phyloP scores from a whole-genome alignment of 176 grass and related monocot genomes.

The Triticum timopheevii region DNA sequence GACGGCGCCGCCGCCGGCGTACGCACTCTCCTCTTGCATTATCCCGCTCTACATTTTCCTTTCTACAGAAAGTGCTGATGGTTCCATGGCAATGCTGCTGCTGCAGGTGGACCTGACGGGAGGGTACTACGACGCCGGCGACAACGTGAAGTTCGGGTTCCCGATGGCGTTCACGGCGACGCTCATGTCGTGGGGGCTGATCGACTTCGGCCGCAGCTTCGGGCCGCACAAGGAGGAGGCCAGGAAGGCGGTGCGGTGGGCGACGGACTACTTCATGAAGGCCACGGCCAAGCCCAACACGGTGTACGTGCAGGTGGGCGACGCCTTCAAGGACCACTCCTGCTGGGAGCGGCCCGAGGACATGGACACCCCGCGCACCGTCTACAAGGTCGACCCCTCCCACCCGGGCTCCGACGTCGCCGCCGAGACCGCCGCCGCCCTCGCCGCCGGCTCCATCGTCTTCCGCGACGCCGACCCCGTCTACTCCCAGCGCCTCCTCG shows the following conservation, averaged over 20 bases:
- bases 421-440: conserved; percentile 82
- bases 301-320: conserved; percentile 87
- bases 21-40: background rate
- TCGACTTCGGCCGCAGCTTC: conserved; percentile 80
- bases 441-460: conserved; percentile 86
- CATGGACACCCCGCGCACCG: conserved; percentile 92
- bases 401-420: conserved; percentile 93
- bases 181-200: conserved; percentile 88
- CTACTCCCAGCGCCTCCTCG: conserved; percentile 74
- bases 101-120: conserved; percentile 71
- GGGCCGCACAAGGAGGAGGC: conserved; percentile 68
- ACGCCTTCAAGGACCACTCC: conserved; percentile 69
- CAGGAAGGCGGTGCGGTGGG: conserved; percentile 61
- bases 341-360: conserved; percentile 98
- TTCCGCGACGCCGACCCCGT: conserved; percentile 73
- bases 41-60: background rate
- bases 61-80: background rate
- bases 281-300: conserved; percentile 57
- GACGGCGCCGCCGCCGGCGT: conserved; percentile 70
- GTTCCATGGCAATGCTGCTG: background rate
- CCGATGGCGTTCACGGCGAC: conserved; percentile 97
- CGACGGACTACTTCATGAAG: conserved; percentile 86
- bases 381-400: conserved; percentile 72
- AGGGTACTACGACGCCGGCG: conserved; percentile 95
- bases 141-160: conserved; percentile 98